Percentiles rank a stretch among this genome's conserved stretches.
Conservation (phyloP, 805 yeast species). For the Ogataea naganishii region DNA sequence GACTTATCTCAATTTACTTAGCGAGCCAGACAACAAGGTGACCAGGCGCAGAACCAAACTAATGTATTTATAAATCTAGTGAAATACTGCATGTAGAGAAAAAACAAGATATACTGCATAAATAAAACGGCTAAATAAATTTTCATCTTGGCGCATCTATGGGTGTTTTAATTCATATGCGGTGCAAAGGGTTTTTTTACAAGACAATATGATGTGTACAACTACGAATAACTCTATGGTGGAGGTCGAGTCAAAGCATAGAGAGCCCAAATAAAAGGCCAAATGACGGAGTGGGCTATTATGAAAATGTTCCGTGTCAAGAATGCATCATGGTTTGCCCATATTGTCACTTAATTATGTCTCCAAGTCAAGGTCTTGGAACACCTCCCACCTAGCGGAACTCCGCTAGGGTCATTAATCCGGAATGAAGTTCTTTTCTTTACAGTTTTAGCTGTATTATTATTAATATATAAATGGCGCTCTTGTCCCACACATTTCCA, state of each 20-base stretch:
- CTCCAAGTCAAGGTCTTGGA: too few species aligned
- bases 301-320: too few species aligned
- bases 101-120: neutral
- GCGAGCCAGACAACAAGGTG: conserved; percentile 10
- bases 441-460: too few species aligned
- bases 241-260: neutral
- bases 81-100: neutral
- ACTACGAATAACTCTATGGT: neutral
- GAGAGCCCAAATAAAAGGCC: too few species aligned
- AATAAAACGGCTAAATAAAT: neutral
- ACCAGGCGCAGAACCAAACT: conserved; percentile 24
- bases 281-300: too few species aligned
- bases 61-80: conserved; percentile 14
- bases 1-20: conserved; percentile 9
- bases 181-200: neutral
- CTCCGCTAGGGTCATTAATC: too few species aligned
- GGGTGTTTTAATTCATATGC: neutral
- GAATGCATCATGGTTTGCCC: too few species aligned
- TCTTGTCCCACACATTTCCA: too few species aligned
- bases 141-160: neutral
- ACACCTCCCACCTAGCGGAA: too few species aligned
- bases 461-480: too few species aligned
- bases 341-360: too few species aligned
- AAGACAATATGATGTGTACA: neutral
- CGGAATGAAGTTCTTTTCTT: too few species aligned